A percentile compares a stretch with the other conserved stretches of the same genome.
phyloP scores from a whole-genome alignment of 2,329 filamentous ascomycete genomes.

The Blastomyces emzantsi region DNA sequence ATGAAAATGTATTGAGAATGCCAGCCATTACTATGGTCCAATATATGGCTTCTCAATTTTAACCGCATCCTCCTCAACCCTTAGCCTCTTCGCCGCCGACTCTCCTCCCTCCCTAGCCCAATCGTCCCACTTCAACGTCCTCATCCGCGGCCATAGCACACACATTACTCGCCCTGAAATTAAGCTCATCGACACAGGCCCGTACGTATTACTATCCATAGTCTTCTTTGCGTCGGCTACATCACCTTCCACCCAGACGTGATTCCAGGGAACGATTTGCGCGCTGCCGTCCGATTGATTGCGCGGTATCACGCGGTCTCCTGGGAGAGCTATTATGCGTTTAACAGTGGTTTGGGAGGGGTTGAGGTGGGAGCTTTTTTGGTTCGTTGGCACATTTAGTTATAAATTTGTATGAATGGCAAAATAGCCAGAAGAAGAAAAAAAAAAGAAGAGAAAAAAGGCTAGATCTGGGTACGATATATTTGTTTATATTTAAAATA shows the following conservation, averaged over 20 bases:
- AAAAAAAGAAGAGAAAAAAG: neutral
- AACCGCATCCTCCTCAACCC: constrained; percentile 22
- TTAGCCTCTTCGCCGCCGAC: constrained; percentile 22
- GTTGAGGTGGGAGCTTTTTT: constrained; percentile 56
- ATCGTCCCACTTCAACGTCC: constrained; percentile 30
- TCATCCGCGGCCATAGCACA: constrained; percentile 55
- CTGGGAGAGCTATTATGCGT: constrained; percentile 69
- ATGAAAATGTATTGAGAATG: neutral
- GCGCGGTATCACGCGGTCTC: constrained; percentile 63
- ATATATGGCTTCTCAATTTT: constrained; percentile 7
- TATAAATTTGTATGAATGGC: neutral
- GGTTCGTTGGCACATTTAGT: constrained; percentile 10
- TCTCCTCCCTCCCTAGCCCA: constrained; percentile 28
- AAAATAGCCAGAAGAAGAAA: constrained; percentile 1
- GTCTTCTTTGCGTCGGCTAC: constrained; percentile 56
- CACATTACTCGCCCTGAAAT: constrained; percentile 66
- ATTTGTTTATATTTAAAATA: constrained; percentile 14
- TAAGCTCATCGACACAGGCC: constrained; percentile 66
- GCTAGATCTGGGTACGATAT: neutral
- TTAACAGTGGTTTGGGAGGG: constrained; percentile 68
- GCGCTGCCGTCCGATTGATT: constrained; percentile 26
- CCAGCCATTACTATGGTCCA: neutral
- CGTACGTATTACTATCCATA: constrained; percentile 82
- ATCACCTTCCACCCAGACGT: constrained; percentile 95
- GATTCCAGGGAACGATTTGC: constrained; percentile 62